Percentiles rank a stretch among this genome's conserved stretches.
Conservation (phyloP, 2,329 filamentous ascomycete genomes). For the Helotiales sp. region DNA sequence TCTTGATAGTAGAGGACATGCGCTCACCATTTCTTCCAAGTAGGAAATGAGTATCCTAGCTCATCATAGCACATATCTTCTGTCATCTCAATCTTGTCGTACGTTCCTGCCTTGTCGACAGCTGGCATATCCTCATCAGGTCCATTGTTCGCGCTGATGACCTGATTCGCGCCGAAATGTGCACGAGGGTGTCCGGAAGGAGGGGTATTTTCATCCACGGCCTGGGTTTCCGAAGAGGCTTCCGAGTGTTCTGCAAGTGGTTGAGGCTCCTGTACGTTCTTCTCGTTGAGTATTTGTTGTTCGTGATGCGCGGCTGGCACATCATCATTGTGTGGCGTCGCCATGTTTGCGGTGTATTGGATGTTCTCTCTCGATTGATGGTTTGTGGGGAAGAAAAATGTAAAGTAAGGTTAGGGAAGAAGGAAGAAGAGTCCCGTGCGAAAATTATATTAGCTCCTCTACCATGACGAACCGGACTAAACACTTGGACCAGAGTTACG, state of each 20-base stretch:
- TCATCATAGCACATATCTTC: constrained; percentile 65
- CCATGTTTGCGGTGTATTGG: not conserved
- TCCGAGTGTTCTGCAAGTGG: constrained; percentile 18
- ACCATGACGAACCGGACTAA: not conserved
- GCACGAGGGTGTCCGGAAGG: constrained; percentile 11
- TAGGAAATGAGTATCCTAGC: constrained; percentile 61
- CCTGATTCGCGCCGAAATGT: constrained; percentile 19
- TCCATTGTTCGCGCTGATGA: not conserved
- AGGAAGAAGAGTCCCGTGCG: not conserved
- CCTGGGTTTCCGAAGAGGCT: constrained; percentile 18
- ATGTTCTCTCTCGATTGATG: not conserved
- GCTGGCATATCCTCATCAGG: constrained; percentile 10
- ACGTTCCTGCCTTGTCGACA: constrained; percentile 17
- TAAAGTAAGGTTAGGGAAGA: not conserved
- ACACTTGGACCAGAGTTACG: not conserved
- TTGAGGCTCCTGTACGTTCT: not conserved
- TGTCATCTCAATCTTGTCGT: constrained; percentile 41
- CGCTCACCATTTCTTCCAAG: constrained; percentile 62
- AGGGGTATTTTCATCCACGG: constrained; percentile 11
- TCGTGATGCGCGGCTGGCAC: not conserved
- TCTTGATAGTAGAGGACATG: not conserved
- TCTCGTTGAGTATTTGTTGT: constrained; percentile 10
- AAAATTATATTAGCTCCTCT: not conserved
- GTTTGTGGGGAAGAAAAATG: not conserved
- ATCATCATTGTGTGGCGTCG: constrained; percentile 1